Evolutionary conservation across 148 eudicot genomes (phyloP).

Genomic region (Diospyros lotus): DNA sequence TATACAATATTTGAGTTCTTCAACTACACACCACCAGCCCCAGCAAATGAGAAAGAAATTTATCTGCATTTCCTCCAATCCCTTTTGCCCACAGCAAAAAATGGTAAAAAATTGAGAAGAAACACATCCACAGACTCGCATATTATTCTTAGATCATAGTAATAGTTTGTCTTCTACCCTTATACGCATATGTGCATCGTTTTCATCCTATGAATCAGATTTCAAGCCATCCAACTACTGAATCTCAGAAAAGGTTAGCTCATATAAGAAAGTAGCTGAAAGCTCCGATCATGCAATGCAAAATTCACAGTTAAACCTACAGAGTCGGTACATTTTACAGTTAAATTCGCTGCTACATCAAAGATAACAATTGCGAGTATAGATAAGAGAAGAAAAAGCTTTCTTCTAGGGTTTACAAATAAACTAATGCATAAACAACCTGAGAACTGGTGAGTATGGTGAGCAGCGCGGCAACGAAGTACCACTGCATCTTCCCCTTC

Average conservation of each 20-base stretch:
- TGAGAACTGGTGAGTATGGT: constrained; percentile 66
- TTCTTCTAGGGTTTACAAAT: background rate
- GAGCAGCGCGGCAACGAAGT: constrained; percentile 63
- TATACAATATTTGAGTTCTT: too few relatives aligned
- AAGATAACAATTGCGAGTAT: background rate
- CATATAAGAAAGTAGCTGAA: background rate
- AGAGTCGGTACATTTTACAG: background rate
- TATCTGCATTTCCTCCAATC: too few relatives aligned
- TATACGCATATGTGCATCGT: too few relatives aligned
- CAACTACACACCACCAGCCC: too few relatives aligned
- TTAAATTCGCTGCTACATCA: background rate
- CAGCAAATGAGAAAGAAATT: too few relatives aligned
- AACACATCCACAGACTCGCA: too few relatives aligned
- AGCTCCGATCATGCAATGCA: background rate
- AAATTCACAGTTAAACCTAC: background rate
- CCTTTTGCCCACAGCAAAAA: too few relatives aligned
- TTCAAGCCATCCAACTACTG: too few relatives aligned
- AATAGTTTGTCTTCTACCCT: too few relatives aligned
- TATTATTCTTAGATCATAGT: too few relatives aligned
- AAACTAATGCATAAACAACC: constrained; percentile 18
- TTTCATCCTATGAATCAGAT: too few relatives aligned
- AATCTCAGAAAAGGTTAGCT: background rate
- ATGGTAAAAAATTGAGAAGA: too few relatives aligned
- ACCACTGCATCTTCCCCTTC: constrained; percentile 49
- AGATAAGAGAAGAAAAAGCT: background rate